phyloP scores from a whole-genome alignment of 2,329 filamentous ascomycete species.

The Curvularia spicifera region DNA sequence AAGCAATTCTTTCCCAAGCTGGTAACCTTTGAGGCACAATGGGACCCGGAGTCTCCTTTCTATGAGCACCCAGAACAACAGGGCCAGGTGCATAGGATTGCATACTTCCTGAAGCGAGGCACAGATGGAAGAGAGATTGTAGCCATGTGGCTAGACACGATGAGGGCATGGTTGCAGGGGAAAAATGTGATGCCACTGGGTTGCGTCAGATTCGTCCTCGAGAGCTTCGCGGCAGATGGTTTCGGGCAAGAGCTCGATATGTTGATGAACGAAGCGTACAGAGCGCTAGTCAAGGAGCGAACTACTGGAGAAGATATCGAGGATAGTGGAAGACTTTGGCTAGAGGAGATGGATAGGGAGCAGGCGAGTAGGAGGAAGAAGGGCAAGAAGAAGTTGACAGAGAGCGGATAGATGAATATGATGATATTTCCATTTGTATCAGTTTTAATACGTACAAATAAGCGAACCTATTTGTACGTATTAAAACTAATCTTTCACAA shows the following conservation, averaged over 20 bases:
- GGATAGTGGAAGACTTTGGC: constrained; percentile 9
- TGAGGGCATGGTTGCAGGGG: constrained; percentile 13
- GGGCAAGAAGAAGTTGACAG: not conserved
- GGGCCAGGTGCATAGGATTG: not conserved
- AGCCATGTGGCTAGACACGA: constrained; percentile 15
- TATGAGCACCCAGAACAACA: not conserved
- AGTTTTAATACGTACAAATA: too few species aligned
- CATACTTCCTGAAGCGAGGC: not conserved
- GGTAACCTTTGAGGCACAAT: constrained; percentile 13
- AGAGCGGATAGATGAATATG: not conserved
- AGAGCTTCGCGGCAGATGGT: not conserved
- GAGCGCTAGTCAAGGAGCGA: constrained; percentile 7
- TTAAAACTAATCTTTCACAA: too few species aligned
- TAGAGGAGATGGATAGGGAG: constrained; percentile 22
- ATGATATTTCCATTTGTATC: not conserved
- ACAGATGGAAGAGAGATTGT: constrained; percentile 2
- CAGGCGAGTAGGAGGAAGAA: constrained; percentile 19
- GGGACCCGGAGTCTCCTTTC: constrained; percentile 7
- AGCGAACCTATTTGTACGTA: too few species aligned
- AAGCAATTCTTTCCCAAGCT: constrained; percentile 25
- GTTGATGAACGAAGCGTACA: constrained; percentile 8
- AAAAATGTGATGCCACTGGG: constrained; percentile 14
- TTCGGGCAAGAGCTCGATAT: constrained; percentile 3
- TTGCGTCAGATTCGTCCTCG: constrained; percentile 12
- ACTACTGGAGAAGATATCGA: constrained; percentile 10